Percentiles rank a stretch among this genome's conserved stretches.
Evolutionary conservation across 768 basidiomycete species (phyloP).

Genomic region (Coprinellus micaceus): DNA sequence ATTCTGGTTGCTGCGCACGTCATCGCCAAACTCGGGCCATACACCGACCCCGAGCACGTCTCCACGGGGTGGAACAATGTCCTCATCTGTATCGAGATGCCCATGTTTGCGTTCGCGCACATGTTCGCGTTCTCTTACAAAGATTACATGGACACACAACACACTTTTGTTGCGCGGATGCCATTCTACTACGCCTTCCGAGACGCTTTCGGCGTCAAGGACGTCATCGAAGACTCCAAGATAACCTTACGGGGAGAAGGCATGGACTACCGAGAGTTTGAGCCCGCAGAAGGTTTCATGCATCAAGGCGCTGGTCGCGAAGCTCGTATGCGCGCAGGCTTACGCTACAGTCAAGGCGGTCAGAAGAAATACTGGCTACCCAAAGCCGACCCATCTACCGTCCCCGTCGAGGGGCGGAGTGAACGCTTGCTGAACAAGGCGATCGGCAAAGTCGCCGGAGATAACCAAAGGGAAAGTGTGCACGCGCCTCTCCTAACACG

Average conservation of each 20-base stretch:
- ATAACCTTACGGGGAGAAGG: slow-evolving; percentile 82
- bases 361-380: slow-evolving; percentile 96
- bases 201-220: slow-evolving; percentile 83
- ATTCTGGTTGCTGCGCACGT: slow-evolving; percentile 79
- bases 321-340: slow-evolving; percentile 82
- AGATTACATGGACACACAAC: slow-evolving; percentile 68
- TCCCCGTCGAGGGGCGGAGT: slow-evolving; percentile 29
- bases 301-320: slow-evolving; percentile 88
- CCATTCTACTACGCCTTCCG: slow-evolving; percentile 81
- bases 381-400: slow-evolving; percentile 42
- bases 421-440: slow-evolving; percentile 41
- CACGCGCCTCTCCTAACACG: slow-evolving; percentile 70
- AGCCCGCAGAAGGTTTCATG: slow-evolving; percentile 90
- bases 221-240: slow-evolving; percentile 83
- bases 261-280: slow-evolving; percentile 94
- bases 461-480: slow-evolving; percentile 50
- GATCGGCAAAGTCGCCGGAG: slow-evolving; percentile 38
- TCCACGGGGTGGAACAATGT: slow-evolving; percentile 87
- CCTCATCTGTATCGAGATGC: slow-evolving; percentile 96
- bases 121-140: slow-evolving; percentile 90
- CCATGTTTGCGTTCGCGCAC: slow-evolving; percentile 92
- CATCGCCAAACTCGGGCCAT: slow-evolving; percentile 79
- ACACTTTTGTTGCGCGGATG: slow-evolving; percentile 79
- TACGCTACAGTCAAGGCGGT: slow-evolving; percentile 90
- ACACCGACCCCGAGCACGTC: slow-evolving; percentile 85